Evolutionary conservation across 2,329 filamentous ascomycete genomes (phyloP), one percentile per base, ranked within the genome.

Genomic region (Exserohilum rostratum): DNA sequence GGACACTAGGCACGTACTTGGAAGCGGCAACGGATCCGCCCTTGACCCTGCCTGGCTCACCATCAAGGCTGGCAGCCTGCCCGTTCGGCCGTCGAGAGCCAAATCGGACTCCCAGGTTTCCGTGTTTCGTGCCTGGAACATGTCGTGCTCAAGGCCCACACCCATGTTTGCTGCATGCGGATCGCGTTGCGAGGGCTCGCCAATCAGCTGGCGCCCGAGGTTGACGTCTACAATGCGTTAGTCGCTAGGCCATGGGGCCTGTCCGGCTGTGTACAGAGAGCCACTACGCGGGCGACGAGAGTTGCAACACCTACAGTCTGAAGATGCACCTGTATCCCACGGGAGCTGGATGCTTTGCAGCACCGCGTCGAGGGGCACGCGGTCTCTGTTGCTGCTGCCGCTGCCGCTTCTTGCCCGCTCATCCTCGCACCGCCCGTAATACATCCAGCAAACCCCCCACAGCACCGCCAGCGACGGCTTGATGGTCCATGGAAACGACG

Each of bases 381-480:
- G 60, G 42, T 53, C 51, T 50, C 56, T 59, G 51, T 29, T 25
- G 45, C 18, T 27, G 5, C 25, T 29, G n/a, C 20, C 13, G 18
- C 22, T 29, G 55, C 40, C n/a, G 43, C 30, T 31, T 9, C 25
- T 37, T 20, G 38, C 46, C 33, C 50, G 49, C 22, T 57, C 58
- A 31, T 48, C 53, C n/a, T 46, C 3, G 12, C 50, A 12, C 33
- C 45, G 31, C 45, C 67, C 57, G 57, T 73, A 74, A 62, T 72
- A 76, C 73, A 75, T 76, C 73, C 73, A 76, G 55, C 77, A 79
- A 5, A 79, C 76, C 18, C 76, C 77, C 76, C 77, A 79, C 15
- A 79, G 64, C 17, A 79, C 76, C 12, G 77, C 71, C 43, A 79
- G 68, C 34, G 74, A 75, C 0, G 76, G 74, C 64, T 74, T 73